Evolutionary conservation across 805 yeast genomes (phyloP).

Genomic region (Yamadazyma nakazawae): DNA sequence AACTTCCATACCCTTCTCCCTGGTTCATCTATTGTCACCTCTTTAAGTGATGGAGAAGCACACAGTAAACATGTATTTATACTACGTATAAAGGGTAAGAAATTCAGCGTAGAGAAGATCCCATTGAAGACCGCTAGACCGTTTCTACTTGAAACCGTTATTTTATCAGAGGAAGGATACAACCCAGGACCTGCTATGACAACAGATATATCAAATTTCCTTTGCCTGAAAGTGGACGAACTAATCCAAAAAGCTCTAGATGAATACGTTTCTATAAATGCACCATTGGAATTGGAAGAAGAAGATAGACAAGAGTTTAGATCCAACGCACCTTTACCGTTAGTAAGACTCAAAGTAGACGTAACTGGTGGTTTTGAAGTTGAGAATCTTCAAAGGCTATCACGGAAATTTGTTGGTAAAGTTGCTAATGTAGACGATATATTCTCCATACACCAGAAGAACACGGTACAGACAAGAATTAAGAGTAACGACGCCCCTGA

Average conservation of each 20-base stretch:
- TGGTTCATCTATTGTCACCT: slow-evolving; percentile 92
- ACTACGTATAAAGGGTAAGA: slow-evolving; percentile 56
- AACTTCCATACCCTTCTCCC: slow-evolving; percentile 84
- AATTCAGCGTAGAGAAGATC: slow-evolving; percentile 57
- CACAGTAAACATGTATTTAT: slow-evolving; percentile 72
- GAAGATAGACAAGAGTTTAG: slow-evolving; percentile 10
- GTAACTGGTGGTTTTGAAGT: slow-evolving; percentile 89
- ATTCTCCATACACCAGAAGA: slow-evolving; percentile 61
- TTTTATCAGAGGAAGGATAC: slow-evolving; percentile 50
- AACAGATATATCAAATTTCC: slow-evolving; percentile 57
- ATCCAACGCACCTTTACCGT: slow-evolving; percentile 61
- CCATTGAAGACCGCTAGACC: slow-evolving; percentile 75
- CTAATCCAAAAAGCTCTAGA: slow-evolving; percentile 56
- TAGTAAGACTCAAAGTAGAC: slow-evolving; percentile 79
- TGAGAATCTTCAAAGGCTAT: slow-evolving; percentile 84
- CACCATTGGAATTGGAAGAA: slow-evolving; percentile 6
- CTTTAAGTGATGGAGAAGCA: slow-evolving; percentile 81
- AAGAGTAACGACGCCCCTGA: background rate
- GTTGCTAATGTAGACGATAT: slow-evolving; percentile 93
- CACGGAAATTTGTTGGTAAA: slow-evolving; percentile 83
- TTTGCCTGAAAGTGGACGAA: slow-evolving; percentile 61
- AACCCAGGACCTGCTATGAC: slow-evolving; percentile 55
- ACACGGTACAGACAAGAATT: slow-evolving; percentile 18
- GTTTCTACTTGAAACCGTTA: slow-evolving; percentile 67
- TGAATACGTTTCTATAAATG: slow-evolving; percentile 41